Base-by-base conservation (phyloP, 352 stramenopile genomes). In the Globisporangium nodosum region DNA sequence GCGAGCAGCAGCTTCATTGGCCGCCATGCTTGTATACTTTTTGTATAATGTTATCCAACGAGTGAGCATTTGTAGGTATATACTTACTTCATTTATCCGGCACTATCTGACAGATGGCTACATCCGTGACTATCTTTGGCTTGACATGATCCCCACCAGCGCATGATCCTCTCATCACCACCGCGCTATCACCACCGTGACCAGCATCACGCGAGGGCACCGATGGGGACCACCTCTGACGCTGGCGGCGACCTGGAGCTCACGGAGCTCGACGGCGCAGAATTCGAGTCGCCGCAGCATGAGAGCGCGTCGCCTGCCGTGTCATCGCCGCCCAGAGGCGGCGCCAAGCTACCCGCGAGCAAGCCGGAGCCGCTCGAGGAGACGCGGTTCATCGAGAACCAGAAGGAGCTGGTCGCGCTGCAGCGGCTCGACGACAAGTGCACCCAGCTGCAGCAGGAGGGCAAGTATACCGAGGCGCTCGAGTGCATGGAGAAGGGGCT, bases 401-500 rank as follows among this genome's bases (percentile, higher is more conserved):
- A 88, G 51, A 88, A 89, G 49, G 90, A 98, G 55, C 76, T 98
- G 12, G 70, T 96, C 9, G 87, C 88, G 24, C 66, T 98, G 24
- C 86, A 97, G 63, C 71, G 86, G 0, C 78, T 98, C 12, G 90
- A 98, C 59, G 85, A 96, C 55, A 94, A 91, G 45, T 96, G 81
- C 59, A 91, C 78, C 27, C 74, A 89, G 48, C 73, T 97, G n/a
- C 92, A 98, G 64, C 78, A 96, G 62, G 78, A 94, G 56, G 93
- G 91, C 21, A 90, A 94, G 49, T 98, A 97, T 71, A 85, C 92
- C 2, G 85, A 97, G 49, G 92, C 92, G 21, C 74, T 98, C 20
- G 91, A 97, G 69, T 96, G 81, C 71, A 97, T 98, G 90, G 92
- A 98, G 62, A 92, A 95, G 45, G 92, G 84, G 0, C 77, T 98